Evolutionary conservation across 2,329 filamentous ascomycete genomes (phyloP), one percentile per base, ranked within the genome.

Genomic region (Ceratocystiopsis minuta): DNA sequence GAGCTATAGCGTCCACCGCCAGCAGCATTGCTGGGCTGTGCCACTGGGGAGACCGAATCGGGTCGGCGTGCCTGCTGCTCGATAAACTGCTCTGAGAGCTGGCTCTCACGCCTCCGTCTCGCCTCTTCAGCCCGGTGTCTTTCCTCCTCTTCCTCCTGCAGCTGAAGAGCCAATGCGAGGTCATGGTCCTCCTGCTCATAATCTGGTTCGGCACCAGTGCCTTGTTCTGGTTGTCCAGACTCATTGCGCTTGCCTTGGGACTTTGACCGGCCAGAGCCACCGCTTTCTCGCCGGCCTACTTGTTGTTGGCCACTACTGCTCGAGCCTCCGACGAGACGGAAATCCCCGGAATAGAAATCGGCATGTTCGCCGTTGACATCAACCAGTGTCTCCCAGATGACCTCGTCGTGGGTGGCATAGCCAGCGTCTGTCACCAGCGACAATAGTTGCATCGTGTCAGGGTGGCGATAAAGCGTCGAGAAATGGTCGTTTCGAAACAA

Each of bases 401-500:
- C 77, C 55, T 96, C 88, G 15, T 86, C 80, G 51, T 95, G 85
- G 11, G 69, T 72, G 12, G 80, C 78, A 54, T 93, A 98, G 1
- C 90, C 90, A 20, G 85, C 81, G 55, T 98, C 90, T 0, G 90
- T 96, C 14, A 98, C 86, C 3, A 98, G 64, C 0, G 82, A 85
- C 48, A 88, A 72, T 1, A 96, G 67, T 49, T 82, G 71, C 35
- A 75, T 67, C 0, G 78, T 84, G 37, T 77, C 65, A 0, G 88
- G 85, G 51, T 96, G 85, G 46, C 87, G 84, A 59, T 93, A 94
- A 0, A 98, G 59, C 0, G 88, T 96, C 36, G 85, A 86, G 54
- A 98, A 98, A 56, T 98, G 90, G 54, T 98, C 88, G 52, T 98
- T 98, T 20, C 90, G 75, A 63, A 98, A 98, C 2, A 98, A 61